Percentiles rank a stretch among this genome's conserved stretches.
Evolutionary conservation across 2,329 filamentous ascomycete species (phyloP).

Genomic region (Trichoderma cornu-damae): DNA sequence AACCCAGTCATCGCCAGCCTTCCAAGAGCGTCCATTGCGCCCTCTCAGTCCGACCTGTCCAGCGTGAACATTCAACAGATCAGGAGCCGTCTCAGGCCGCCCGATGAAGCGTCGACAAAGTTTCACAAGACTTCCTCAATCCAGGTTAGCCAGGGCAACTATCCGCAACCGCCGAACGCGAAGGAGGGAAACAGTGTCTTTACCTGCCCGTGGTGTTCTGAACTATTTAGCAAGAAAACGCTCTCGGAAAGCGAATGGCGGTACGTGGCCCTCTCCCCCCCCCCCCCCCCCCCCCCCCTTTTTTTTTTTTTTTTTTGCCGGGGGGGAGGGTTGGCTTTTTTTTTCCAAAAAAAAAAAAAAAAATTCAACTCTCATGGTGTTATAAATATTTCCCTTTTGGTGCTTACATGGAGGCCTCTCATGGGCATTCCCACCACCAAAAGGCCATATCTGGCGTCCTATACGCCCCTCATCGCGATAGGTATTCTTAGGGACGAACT

Average conservation of each 20-base stretch:
- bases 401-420: too few relatives aligned
- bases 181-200: background rate
- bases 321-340: background rate
- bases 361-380: too few relatives aligned
- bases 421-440: too few relatives aligned
- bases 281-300: too few relatives aligned
- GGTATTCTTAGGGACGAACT: background rate
- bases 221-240: background rate
- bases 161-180: background rate
- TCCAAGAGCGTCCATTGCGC: background rate
- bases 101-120: background rate
- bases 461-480: too few relatives aligned
- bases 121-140: conserved; percentile 5
- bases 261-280: background rate
- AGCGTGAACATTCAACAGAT: conserved; percentile 3
- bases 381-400: too few relatives aligned
- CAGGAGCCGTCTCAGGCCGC: background rate
- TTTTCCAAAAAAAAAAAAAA: too few relatives aligned
- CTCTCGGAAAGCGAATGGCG: background rate
- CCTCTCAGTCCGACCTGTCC: background rate
- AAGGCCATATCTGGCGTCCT: too few relatives aligned
- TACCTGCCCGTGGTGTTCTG: background rate
- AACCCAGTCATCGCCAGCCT: background rate
- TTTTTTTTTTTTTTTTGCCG: background rate
- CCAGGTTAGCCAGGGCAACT: conserved; percentile 7